Percentiles rank a stretch among this genome's conserved stretches.
Conservation (phyloP, 2,329 filamentous ascomycete genomes). For the Ambrosiella beaveri region DNA sequence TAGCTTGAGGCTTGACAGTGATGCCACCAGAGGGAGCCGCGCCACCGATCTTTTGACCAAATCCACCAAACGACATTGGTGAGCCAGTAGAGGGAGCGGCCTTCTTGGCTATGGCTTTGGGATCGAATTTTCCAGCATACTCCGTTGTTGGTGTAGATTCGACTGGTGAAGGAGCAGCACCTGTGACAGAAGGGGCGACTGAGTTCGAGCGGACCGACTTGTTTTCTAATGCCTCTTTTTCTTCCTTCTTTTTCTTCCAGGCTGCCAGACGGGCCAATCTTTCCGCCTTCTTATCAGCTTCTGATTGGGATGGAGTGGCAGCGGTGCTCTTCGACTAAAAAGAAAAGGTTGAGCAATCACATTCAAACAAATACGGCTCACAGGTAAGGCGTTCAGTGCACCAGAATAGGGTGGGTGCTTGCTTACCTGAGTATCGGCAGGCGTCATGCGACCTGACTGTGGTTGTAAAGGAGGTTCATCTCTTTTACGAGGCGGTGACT, state of each 20-base stretch:
- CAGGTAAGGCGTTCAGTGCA: background rate
- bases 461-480: constrained; percentile 21
- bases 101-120: constrained; percentile 42
- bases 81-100: constrained; percentile 38
- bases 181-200: constrained; percentile 31
- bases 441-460: constrained; percentile 20
- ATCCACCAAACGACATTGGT: constrained; percentile 25
- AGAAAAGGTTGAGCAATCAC: constrained; percentile 11
- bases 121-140: constrained; percentile 69
- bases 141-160: constrained; percentile 18
- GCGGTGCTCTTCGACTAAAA: constrained; percentile 13
- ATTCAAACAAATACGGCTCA: background rate
- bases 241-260: constrained; percentile 82
- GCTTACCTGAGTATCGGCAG: constrained; percentile 25
- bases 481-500: constrained; percentile 30
- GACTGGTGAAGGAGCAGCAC: constrained; percentile 32
- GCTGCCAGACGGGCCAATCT: constrained; percentile 67
- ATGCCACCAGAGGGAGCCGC: constrained; percentile 4
- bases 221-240: constrained; percentile 43
- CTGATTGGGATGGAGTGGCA: constrained; percentile 30
- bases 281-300: constrained; percentile 64
- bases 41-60: constrained; percentile 25
- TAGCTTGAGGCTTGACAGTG: constrained; percentile 16
- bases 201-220: constrained; percentile 36
- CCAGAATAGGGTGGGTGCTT: constrained; percentile 34